Evolutionary conservation across 2,329 filamentous ascomycete species (phyloP).

Genomic region (Pyrenochaeta sp.): DNA sequence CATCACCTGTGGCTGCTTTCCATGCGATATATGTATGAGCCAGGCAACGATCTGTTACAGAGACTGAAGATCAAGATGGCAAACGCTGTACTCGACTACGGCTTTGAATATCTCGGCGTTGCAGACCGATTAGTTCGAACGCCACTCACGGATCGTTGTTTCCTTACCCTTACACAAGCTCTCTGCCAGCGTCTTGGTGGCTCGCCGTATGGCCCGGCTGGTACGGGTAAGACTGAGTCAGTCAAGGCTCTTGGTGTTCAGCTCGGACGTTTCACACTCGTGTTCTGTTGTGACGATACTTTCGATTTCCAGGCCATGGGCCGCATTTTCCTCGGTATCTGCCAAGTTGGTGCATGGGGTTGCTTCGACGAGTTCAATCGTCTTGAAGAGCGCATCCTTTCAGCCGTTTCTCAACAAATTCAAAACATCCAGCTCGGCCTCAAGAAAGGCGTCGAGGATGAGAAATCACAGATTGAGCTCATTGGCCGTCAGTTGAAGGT

Average conservation of each 20-base stretch:
- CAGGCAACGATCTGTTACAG: constrained; percentile 81
- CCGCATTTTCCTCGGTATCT: constrained; percentile 98
- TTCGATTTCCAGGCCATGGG: constrained; percentile 99
- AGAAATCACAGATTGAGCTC: constrained; percentile 89
- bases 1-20: constrained; percentile 95
- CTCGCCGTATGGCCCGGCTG: constrained; percentile 95
- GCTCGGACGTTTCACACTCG: constrained; percentile 94
- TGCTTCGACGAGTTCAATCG: constrained; percentile 99
- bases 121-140: constrained; percentile 96
- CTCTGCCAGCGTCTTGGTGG: constrained; percentile 94
- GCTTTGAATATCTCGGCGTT: constrained; percentile 97
- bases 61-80: constrained; percentile 95
- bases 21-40: constrained; percentile 93
- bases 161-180: constrained; percentile 95
- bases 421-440: constrained; percentile 98
- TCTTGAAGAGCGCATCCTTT: constrained; percentile 95
- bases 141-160: constrained; percentile 96
- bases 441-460: constrained; percentile 81
- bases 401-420: constrained; percentile 97
- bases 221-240: constrained; percentile 98
- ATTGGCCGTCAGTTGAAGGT: constrained; percentile 90
- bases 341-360: constrained; percentile 98
- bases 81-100: constrained; percentile 93
- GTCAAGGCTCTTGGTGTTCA: constrained; percentile 98
- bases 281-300: constrained; percentile 99